Percentiles rank a stretch among this genome's conserved stretches.
Evolutionary conservation across 257 asterid species (phyloP).

Genomic region (Lavandula angustifolia): DNA sequence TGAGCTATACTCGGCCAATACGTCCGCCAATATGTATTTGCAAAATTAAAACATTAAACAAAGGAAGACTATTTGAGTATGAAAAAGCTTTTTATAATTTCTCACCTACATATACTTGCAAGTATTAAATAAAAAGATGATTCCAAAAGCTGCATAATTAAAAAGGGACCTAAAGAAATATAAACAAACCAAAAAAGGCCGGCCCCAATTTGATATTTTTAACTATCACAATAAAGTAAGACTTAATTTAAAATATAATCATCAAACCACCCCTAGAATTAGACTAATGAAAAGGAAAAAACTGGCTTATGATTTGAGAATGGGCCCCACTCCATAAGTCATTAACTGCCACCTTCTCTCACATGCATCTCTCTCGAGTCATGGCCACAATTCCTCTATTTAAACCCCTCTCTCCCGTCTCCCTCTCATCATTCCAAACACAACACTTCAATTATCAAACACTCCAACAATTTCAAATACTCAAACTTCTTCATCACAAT

Average conservation of each 20-base stretch:
- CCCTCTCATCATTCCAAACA: conserved; percentile 27
- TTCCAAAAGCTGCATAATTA: neutral
- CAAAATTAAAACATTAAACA: neutral
- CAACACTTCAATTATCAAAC: neutral
- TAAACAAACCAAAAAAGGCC: conserved; percentile 4
- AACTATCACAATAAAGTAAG: conserved; percentile 24
- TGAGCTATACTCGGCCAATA: too few relatives aligned
- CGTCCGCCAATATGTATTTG: neutral
- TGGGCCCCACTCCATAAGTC: conserved; percentile 41
- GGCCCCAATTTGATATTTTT: conserved; percentile 30
- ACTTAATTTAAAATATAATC: conserved; percentile 10
- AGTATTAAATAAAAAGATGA: conserved; percentile 26
- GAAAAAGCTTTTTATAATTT: conserved; percentile 23
- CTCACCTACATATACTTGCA: conserved; percentile 1
- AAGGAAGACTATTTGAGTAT: neutral
- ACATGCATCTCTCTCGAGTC: conserved; percentile 42
- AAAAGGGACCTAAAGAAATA: too few relatives aligned
- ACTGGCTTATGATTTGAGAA: conserved; percentile 48
- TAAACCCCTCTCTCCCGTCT: conserved; percentile 30
- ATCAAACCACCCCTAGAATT: neutral
- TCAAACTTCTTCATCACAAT: neutral
- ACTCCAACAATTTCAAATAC: neutral
- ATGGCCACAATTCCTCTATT: conserved; percentile 36
- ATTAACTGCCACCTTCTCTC: conserved; percentile 45
- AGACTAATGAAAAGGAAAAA: conserved; percentile 36